Conservation (phyloP, 306 rosid species). For the Phaseolus lunatus region DNA sequence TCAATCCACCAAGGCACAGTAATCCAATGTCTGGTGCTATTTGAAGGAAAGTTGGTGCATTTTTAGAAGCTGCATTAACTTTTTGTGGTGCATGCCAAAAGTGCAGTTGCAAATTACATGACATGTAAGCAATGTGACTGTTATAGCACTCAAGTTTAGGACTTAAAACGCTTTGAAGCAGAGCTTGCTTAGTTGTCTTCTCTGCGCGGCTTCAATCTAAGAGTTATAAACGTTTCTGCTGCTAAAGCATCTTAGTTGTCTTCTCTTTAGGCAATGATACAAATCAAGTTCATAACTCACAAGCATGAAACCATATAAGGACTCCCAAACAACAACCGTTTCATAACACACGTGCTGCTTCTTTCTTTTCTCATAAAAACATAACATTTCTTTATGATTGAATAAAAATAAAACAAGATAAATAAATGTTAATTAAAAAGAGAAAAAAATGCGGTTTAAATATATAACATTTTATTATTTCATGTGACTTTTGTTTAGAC, state of each 20-base stretch:
- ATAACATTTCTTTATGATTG: no score
- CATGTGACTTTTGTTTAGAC: no score
- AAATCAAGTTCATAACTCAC: slow-evolving; percentile 8
- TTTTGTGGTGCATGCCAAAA: background rate
- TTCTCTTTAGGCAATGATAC: background rate
- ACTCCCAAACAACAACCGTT: background rate
- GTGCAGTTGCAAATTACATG: background rate
- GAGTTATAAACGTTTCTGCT: background rate
- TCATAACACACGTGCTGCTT: background rate
- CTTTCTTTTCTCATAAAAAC: no score
- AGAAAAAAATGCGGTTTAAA: no score
- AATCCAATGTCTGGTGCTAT: background rate
- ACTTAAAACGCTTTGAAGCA: background rate
- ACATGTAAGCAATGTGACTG: background rate
- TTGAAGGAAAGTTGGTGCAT: background rate
- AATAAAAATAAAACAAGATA: no score
- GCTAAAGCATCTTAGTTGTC: background rate
- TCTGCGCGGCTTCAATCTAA: background rate
- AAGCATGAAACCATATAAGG: background rate
- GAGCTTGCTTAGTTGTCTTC: background rate
- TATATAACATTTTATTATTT: no score
- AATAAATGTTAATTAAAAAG: no score
- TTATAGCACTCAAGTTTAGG: background rate
- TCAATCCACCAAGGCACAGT: background rate
- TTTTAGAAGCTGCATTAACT: background rate